A percentile compares a stretch with the other conserved stretches of the same genome.
These are phyloP conservation scores for Pichia manshurica DNA, from an alignment of 805 yeast species.

Conservation along the genomic window DNA sequence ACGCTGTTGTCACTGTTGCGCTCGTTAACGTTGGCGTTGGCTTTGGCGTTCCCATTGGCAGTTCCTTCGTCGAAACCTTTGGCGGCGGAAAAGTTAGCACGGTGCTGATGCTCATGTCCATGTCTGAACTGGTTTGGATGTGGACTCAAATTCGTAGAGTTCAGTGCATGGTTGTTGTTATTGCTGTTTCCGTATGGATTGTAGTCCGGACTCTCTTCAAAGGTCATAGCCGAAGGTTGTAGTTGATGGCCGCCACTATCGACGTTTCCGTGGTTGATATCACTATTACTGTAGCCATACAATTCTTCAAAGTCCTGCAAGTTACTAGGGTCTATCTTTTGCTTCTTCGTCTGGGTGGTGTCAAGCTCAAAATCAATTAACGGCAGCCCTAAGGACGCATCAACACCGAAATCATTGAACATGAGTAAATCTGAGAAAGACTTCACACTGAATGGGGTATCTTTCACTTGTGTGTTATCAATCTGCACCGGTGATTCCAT, in stretches of 20 bases:
- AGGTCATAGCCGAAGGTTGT: not conserved
- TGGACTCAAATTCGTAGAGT: no score
- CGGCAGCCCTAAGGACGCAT: conserved; percentile 73
- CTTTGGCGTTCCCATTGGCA: no score
- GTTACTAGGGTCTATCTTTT: conserved; percentile 2
- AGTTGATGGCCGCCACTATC: not conserved
- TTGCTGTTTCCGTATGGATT: not conserved
- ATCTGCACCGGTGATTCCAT: conserved; percentile 2
- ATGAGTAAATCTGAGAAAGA: conserved; percentile 29
- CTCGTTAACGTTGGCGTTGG: no score
- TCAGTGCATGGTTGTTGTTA: not conserved
- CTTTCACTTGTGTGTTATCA: not conserved
- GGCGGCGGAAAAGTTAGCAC: not conserved
- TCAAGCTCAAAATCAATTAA: conserved; percentile 46
- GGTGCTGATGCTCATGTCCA: not conserved
- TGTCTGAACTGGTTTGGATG: not conserved
- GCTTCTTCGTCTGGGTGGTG: conserved; percentile 10
- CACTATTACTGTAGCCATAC: not conserved
- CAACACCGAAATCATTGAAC: conserved; percentile 63
- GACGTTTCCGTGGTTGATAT: not conserved
- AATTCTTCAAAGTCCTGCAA: not conserved
- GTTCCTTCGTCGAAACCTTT: no score
- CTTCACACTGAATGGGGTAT: conserved; percentile 9
- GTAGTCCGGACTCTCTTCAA: conserved; percentile 1
- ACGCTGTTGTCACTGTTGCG: no score